Conservation (phyloP, 345 rosid genomes). For the Aethionema arabicum region DNA sequence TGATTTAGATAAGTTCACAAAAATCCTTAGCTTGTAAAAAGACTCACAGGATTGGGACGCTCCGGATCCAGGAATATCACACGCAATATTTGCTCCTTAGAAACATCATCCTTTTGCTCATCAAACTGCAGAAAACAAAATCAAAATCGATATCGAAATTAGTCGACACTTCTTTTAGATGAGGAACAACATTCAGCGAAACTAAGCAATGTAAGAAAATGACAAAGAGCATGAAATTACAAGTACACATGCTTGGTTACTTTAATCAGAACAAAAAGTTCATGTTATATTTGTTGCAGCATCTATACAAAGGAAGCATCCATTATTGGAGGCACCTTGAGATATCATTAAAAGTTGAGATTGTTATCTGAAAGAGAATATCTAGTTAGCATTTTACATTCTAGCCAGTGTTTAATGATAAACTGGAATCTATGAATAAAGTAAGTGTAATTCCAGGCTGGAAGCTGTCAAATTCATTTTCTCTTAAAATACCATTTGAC, state of each 20-base stretch:
- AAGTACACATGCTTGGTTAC: not conserved
- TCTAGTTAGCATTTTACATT: no score
- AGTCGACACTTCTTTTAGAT: not conserved
- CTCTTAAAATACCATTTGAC: not conserved
- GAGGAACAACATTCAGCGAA: slow-evolving; percentile 3
- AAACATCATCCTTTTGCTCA: slow-evolving; percentile 85
- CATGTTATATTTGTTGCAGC: not conserved
- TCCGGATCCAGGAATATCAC: slow-evolving; percentile 84
- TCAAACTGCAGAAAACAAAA: slow-evolving; percentile 62
- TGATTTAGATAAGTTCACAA: slow-evolving; percentile 3
- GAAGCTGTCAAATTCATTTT: not conserved
- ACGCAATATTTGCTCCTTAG: slow-evolving; percentile 74
- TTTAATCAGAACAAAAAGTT: not conserved
- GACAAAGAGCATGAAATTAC: not conserved
- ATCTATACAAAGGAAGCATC: not conserved
- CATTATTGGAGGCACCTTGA: not conserved
- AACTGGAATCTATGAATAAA: no score
- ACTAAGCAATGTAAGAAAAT: not conserved
- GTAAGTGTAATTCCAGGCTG: not conserved
- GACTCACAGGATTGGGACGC: slow-evolving; percentile 73
- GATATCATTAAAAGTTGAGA: no score
- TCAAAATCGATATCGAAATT: not conserved
- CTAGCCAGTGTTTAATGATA: no score
- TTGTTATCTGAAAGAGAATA: no score
- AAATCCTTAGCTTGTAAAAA: not conserved